phyloP scores from a whole-genome alignment of 2,329 filamentous ascomycete species.

The Aspergillus intermedius region DNA sequence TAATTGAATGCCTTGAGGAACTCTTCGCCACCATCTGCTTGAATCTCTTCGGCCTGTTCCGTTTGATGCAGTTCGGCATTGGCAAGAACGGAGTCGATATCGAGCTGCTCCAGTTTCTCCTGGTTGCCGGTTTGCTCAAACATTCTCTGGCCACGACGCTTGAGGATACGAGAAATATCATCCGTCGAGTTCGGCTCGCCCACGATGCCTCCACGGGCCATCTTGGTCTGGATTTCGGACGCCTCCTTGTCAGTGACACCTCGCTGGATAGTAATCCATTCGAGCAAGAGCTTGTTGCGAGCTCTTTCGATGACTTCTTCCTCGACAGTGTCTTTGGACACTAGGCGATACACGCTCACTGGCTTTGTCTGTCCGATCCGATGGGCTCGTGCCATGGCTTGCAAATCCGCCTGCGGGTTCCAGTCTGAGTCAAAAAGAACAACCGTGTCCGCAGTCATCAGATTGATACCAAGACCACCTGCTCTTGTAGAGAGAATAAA shows the following conservation, averaged over 20 bases:
- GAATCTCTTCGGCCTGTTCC: conserved; percentile 86
- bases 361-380: conserved; percentile 95
- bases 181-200: conserved; percentile 85
- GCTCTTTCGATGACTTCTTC: conserved; percentile 95
- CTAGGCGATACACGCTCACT: conserved; percentile 91
- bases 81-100: conserved; percentile 93
- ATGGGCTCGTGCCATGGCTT: conserved; percentile 97
- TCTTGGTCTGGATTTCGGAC: conserved; percentile 75
- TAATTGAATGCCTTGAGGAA: conserved; percentile 87
- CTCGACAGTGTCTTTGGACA: conserved; percentile 97
- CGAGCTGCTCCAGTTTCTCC: conserved; percentile 89
- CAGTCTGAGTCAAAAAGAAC: conserved; percentile 93
- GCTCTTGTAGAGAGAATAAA: conserved; percentile 93
- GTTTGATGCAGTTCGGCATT: conserved; percentile 97
- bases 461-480: conserved; percentile 94
- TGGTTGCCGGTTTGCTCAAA: conserved; percentile 97
- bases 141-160: conserved; percentile 97
- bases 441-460: conserved; percentile 98
- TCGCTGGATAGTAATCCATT: conserved; percentile 94
- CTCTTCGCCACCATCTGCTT: conserved; percentile 92
- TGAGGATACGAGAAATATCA: conserved; percentile 92
- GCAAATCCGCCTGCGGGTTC: conserved; percentile 96
- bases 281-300: conserved; percentile 92
- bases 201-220: conserved; percentile 54
- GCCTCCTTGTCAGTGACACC: conserved; percentile 92